Percentiles rank a stretch among this genome's conserved stretches.
phyloP scores from a whole-genome alignment of 306 rosid species.

The Prunus mira region DNA sequence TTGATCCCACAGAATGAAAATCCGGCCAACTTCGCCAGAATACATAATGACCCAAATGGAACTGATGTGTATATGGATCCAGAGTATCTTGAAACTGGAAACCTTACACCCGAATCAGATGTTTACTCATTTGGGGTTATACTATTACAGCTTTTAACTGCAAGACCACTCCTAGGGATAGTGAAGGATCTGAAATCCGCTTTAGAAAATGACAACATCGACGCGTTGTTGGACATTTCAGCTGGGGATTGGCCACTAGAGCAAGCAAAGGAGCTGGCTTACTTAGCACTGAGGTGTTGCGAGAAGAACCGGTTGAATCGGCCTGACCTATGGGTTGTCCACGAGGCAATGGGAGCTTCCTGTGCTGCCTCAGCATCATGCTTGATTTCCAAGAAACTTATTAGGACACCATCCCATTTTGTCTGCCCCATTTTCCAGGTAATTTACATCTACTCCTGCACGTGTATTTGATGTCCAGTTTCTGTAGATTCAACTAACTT shows the following conservation, averaged over 20 bases:
- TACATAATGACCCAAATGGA: constrained; percentile 26
- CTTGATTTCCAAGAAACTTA: constrained; percentile 56
- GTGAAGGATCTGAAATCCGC: constrained; percentile 73
- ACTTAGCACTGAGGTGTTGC: constrained; percentile 77
- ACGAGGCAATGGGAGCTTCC: constrained; percentile 63
- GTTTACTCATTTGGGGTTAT: constrained; percentile 79
- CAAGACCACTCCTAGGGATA: constrained; percentile 52
- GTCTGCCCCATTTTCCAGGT: constrained; percentile 96
- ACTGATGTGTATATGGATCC: constrained; percentile 63
- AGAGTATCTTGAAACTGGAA: constrained; percentile 58
- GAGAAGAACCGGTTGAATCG: constrained; percentile 41
- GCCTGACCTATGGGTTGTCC: constrained; percentile 70
- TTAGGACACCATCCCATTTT: constrained; percentile 79
- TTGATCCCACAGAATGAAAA: constrained; percentile 50
- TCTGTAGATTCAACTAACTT: neutral
- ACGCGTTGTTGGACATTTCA: constrained; percentile 64
- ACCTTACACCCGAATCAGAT: constrained; percentile 65
- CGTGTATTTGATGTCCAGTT: neutral
- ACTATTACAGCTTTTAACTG: constrained; percentile 63
- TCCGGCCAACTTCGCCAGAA: constrained; percentile 29
- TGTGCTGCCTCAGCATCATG: constrained; percentile 38
- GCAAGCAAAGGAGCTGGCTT: constrained; percentile 59
- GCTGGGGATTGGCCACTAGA: constrained; percentile 93
- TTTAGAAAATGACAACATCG: constrained; percentile 48
- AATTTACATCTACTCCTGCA: constrained; percentile 12